Percentiles rank a stretch among this genome's conserved stretches.
Conservation (phyloP, 768 basidiomycete species). For the Mycena latifolia region DNA sequence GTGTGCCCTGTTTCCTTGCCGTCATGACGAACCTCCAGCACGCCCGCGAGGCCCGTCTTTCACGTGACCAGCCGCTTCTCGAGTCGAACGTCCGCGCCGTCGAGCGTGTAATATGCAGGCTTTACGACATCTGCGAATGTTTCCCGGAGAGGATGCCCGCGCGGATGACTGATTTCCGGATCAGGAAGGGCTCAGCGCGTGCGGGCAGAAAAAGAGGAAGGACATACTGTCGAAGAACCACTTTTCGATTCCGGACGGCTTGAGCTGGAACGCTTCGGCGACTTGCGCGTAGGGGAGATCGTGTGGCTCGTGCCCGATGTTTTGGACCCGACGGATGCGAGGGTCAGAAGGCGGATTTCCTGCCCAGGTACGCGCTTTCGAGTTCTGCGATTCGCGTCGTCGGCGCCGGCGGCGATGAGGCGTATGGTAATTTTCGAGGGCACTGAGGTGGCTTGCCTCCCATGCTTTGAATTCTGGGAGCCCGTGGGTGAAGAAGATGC, state of each 20-base stretch:
- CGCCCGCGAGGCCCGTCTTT: slow-evolving; percentile 77
- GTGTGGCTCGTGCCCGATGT: slow-evolving; percentile 80
- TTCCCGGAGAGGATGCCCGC: slow-evolving; percentile 84
- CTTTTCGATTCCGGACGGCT: slow-evolving; percentile 77
- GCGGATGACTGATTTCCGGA: slow-evolving; percentile 70
- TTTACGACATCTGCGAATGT: slow-evolving; percentile 84
- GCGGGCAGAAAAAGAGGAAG: slow-evolving; percentile 4
- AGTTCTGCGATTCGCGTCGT: slow-evolving; percentile 56
- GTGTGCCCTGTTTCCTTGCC: slow-evolving; percentile 62
- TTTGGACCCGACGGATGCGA: slow-evolving; percentile 82
- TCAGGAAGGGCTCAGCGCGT: background rate
- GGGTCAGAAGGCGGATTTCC: slow-evolving; percentile 83
- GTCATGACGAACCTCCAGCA: slow-evolving; percentile 78
- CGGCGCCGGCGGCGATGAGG: slow-evolving; percentile 14
- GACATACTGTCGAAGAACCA: slow-evolving; percentile 88
- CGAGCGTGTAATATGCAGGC: slow-evolving; percentile 78
- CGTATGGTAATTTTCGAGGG: slow-evolving; percentile 71
- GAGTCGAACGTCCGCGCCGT: slow-evolving; percentile 84
- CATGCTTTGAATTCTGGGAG: slow-evolving; percentile 73
- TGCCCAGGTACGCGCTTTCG: slow-evolving; percentile 71
- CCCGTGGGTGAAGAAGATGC: slow-evolving; percentile 77
- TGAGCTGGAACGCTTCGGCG: slow-evolving; percentile 74
- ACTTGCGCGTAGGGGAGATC: slow-evolving; percentile 80
- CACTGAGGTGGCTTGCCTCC: slow-evolving; percentile 61
- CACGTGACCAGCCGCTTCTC: slow-evolving; percentile 82